Evolutionary conservation across 768 basidiomycete species (phyloP).

Genomic region (Lentinula aciculospora): DNA sequence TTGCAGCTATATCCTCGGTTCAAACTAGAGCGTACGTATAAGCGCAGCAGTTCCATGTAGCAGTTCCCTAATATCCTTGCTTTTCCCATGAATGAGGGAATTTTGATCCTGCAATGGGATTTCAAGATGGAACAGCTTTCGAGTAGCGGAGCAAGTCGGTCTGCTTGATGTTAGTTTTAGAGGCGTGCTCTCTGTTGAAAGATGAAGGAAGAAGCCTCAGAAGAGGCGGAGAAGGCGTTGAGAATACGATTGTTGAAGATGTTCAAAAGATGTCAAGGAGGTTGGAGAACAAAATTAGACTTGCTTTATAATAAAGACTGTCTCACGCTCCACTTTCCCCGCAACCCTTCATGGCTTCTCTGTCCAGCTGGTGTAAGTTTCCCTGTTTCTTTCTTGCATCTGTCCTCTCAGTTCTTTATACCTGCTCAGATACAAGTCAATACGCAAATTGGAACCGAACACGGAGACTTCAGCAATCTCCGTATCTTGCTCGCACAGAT

Average conservation of each 20-base stretch:
- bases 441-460: conserved; percentile 57
- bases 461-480: conserved; percentile 43
- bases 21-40: no score
- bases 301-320: neutral
- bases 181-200: neutral
- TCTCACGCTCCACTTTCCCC: neutral
- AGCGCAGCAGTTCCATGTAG: neutral
- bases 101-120: neutral
- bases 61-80: neutral
- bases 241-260: neutral
- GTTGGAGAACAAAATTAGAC: neutral
- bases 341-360: conserved; percentile 17
- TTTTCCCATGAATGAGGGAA: neutral
- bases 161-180: neutral
- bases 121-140: neutral
- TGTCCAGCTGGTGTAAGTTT: conserved; percentile 34
- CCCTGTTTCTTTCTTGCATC: conserved; percentile 5
- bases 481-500: conserved; percentile 46
- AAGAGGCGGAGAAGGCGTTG: neutral
- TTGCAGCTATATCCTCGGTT: no score
- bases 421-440: conserved; percentile 34
- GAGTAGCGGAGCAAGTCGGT: neutral
- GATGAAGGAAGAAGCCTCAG: neutral
- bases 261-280: neutral
- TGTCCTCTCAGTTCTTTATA: conserved; percentile 5